Evolutionary conservation across 2,329 filamentous ascomycete species (phyloP).

Genomic region (Neopestalotiopsis clavispora): DNA sequence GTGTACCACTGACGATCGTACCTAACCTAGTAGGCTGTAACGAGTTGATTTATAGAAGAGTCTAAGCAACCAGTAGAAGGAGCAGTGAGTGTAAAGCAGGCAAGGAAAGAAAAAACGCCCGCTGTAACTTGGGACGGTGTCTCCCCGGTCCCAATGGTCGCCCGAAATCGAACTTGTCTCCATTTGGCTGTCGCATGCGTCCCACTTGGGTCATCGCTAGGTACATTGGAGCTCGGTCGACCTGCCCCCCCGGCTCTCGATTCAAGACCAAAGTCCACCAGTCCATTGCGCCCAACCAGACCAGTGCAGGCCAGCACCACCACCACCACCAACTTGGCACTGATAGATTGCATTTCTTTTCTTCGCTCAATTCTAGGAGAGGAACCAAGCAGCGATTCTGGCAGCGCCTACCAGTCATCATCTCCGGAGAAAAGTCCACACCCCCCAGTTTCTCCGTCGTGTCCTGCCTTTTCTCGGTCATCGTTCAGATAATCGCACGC

Average conservation of each 20-base stretch:
- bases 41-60: not conserved
- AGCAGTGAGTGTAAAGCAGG: not conserved
- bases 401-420: not conserved
- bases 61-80: not conserved
- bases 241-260: conserved; percentile 1
- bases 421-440: not conserved
- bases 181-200: conserved; percentile 11
- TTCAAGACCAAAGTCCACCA: not conserved
- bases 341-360: not conserved
- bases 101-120: not conserved
- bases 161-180: not conserved
- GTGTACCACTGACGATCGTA: not conserved
- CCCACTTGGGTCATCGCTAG: conserved; percentile 5
- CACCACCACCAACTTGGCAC: not conserved
- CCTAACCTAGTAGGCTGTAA: not conserved
- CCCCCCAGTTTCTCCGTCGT: not conserved
- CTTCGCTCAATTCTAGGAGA: not conserved
- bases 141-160: conserved; percentile 3
- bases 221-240: not conserved
- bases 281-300: not conserved
- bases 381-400: not conserved
- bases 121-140: not conserved
- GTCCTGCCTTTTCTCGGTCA: not conserved
- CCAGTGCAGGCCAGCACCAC: not conserved
- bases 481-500: too few species aligned